Evolutionary conservation across 352 stramenopile species (phyloP).

Genomic region (Peronosclerospora sorghi): DNA sequence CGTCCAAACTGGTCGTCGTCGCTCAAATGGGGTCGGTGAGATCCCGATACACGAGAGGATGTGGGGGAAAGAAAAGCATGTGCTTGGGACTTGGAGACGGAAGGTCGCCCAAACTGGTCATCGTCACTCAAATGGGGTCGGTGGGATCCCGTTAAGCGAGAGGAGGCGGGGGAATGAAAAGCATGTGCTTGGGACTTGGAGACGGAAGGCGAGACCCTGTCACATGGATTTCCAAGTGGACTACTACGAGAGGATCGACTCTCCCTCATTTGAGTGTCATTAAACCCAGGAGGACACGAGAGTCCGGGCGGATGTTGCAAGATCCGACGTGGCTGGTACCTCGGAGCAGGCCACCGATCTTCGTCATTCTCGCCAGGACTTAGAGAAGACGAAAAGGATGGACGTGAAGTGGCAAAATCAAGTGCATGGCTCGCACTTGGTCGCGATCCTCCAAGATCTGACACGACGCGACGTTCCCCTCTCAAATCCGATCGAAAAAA

Average conservation of each 20-base stretch:
- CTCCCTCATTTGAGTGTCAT: conserved; percentile 5
- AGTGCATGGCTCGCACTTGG: conserved; percentile 15
- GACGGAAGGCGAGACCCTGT: conserved; percentile 5
- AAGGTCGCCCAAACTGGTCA: conserved; percentile 18
- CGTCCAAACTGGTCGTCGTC: conserved; percentile 14
- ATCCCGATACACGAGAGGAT: too few species aligned
- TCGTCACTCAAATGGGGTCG: conserved; percentile 10
- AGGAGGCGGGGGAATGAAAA: conserved; percentile 7
- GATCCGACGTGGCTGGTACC: conserved; percentile 24
- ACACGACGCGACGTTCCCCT: conserved; percentile 39
- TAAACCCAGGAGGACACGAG: conserved; percentile 18
- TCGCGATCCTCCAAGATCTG: conserved; percentile 9
- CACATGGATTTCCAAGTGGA: neutral
- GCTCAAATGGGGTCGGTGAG: conserved; percentile 9
- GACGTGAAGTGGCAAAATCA: conserved; percentile 12
- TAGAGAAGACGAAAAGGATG: conserved; percentile 9
- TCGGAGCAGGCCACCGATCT: conserved; percentile 5
- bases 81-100: too few species aligned
- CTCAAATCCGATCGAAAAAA: conserved; percentile 48
- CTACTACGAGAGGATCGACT: conserved; percentile 3
- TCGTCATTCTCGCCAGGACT: conserved; percentile 1
- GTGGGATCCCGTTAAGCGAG: conserved; percentile 1
- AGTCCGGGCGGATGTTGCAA: conserved; percentile 41
- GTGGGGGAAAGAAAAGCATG: too few species aligned
- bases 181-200: conserved; percentile 4